Evolutionary conservation across 306 rosid genomes (phyloP).

Genomic region (Adenanthera pavonina): DNA sequence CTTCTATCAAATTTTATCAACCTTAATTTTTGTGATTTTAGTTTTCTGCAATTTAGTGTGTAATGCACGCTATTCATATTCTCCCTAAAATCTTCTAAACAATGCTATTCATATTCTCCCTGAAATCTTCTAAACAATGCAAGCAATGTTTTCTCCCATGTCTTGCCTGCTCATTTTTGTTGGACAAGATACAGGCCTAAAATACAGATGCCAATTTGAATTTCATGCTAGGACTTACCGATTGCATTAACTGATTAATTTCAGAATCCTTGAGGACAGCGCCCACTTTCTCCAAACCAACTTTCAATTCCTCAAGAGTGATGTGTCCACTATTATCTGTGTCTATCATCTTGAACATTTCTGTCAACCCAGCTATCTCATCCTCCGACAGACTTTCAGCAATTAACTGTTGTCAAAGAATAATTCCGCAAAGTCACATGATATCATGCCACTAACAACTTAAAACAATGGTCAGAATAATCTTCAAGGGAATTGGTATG

Average conservation of each 20-base stretch:
- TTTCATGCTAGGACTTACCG: constrained; percentile 59
- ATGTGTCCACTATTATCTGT: constrained; percentile 89
- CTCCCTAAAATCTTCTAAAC: background rate
- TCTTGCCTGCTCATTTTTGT: background rate
- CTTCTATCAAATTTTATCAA: no score
- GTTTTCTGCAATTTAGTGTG: no score
- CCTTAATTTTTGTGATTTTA: no score
- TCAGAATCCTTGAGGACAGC: constrained; percentile 79
- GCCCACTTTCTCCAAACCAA: constrained; percentile 88
- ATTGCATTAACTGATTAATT: constrained; percentile 79
- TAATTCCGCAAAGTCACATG: constrained; percentile 43
- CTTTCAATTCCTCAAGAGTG: constrained; percentile 85
- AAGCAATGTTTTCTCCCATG: background rate
- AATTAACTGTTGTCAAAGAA: constrained; percentile 71
- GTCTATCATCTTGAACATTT: constrained; percentile 95
- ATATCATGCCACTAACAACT: constrained; percentile 16
- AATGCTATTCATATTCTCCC: background rate
- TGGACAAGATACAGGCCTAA: constrained; percentile 26
- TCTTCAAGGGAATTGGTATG: background rate
- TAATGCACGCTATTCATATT: background rate
- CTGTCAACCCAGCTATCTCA: constrained; percentile 92
- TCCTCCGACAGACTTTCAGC: constrained; percentile 93
- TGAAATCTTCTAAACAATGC: background rate
- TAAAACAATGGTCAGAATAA: background rate
- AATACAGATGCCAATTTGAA: constrained; percentile 11